Evolutionary conservation across 2,329 filamentous ascomycete genomes (phyloP), one percentile per base, ranked within the genome.

Genomic region (Calonectria multiphialidica): DNA sequence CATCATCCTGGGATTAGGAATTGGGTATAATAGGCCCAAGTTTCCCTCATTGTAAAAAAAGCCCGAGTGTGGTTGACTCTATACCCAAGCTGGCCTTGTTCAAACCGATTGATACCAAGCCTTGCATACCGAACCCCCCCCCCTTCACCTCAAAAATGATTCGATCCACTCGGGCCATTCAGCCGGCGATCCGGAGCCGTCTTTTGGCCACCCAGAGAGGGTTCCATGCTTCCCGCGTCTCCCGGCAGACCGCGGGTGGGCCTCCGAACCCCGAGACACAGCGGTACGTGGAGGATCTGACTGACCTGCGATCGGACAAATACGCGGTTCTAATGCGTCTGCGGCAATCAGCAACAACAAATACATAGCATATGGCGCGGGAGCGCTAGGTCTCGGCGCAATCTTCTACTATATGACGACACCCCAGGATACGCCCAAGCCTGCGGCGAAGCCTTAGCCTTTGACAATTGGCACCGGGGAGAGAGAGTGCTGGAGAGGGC

Each of bases 371-470:
- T 15, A 76, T 3, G 73, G 72, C 3, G 74, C 72, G 5, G 63
- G 71, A 0, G 78, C 74, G 3, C 66, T 79, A 10, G 74, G 68
- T 2, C 21, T 78, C 37, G 76, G 76, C 1, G 25, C 55, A 10
- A 5, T 21, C 0, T 77, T 78, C 70, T 79, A 75, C 15, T 47
- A 74, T 9, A 64, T 79, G 5, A 67, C 50, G 61, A 50, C 28
- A 3, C 21, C 28, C 5, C 69, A 77, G 0, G 76, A 72, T 0
- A 35, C 67, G 16, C 70, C 77, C 28, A 78, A 73, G 64, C 62
- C 74, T 0, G 53, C 61, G 6, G 57, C 61, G 28, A 10, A 75
- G 8, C 44, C 2, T 4, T 7, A 59, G 7, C 10, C 74, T 15
- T 25, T 67, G 3, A 62, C 33, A 8, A 18, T 33, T 1, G 66